Base-by-base conservation (phyloP, 371 early-diverging fungal genomes). In the Mycotypha africana region DNA sequence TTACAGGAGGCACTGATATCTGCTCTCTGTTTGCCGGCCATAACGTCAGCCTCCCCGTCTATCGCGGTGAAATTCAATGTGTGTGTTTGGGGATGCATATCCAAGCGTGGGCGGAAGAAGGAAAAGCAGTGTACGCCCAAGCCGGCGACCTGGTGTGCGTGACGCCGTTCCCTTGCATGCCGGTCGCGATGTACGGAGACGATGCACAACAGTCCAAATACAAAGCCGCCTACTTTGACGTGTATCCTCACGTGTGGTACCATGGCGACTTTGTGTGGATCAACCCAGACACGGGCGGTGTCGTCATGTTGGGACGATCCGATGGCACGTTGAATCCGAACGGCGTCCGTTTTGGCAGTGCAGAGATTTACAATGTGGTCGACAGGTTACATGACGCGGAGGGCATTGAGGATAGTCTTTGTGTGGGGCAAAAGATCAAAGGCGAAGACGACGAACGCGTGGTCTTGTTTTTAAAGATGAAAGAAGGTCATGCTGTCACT, bases 1-100 rank as follows among this genome's bases (percentile, higher is more conserved):
- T 97, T 60, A 93, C 97, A 5, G 94, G 98, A 23, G 98, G 98
- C 26, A 98, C 98, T 1, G 98, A 98, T 54, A 96, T 98, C 42
- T 88, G 91, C 60, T 93, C 95, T 4, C 67, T 95, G 40, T 98
- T 98, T 79, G 92, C 88, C 20, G 93, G 92, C 11, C 88, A 88
- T 54, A 92, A 91, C 58, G 69, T 82, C 4, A 82, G 86, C 15
- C 70, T 92, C 3, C 93, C 95, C 0, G 97, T 96, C 10, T 88
- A 95, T 65, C 80, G 88, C 11, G 97, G 98, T 34, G 96, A 97
- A 63, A 93, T 98, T 41, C 94, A 94, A 75, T 85, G 89, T 58
- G 76, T 92, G 20, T 82, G 85, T 32, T 74, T 98, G 30, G 98
- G 98, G 8, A 95, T 98, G 95, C 83, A 83, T 41, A 80, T 98